Percentiles rank a stretch among this genome's conserved stretches.
Evolutionary conservation across 768 basidiomycete genomes (phyloP).

Genomic region (Leccinum incarnatum): DNA sequence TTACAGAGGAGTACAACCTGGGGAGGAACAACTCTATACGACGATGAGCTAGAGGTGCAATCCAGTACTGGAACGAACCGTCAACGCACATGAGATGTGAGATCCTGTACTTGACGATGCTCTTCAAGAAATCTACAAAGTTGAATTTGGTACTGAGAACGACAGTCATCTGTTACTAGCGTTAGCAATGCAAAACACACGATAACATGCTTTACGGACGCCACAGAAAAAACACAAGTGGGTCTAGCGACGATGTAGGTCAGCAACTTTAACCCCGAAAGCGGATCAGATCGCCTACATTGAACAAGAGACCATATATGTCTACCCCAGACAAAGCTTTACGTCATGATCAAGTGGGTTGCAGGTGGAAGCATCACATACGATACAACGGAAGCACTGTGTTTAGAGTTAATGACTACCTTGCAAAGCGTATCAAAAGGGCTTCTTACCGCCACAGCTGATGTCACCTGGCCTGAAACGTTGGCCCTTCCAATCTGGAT

Average conservation of each 20-base stretch:
- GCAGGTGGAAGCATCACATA: conserved; percentile 30
- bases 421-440: background rate
- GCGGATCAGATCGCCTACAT: conserved; percentile 34
- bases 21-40: conserved; percentile 43
- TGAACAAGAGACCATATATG: conserved; percentile 65
- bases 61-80: background rate
- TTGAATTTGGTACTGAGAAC: conserved; percentile 47
- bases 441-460: conserved; percentile 50
- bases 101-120: conserved; percentile 43
- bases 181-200: conserved; percentile 3
- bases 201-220: conserved; percentile 38
- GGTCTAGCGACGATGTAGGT: conserved; percentile 41
- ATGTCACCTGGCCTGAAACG: conserved; percentile 62
- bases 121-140: conserved; percentile 43
- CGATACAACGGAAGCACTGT: conserved; percentile 62
- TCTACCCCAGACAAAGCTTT: conserved; percentile 35
- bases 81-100: conserved; percentile 41
- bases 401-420: background rate
- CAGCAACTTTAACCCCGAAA: background rate
- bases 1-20: conserved; percentile 51
- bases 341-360: background rate
- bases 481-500: conserved; percentile 43
- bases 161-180: conserved; percentile 42
- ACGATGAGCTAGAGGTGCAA: background rate
- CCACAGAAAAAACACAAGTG: conserved; percentile 56